Evolutionary conservation across 805 yeast species (phyloP).

Genomic region (Lachancea dasiensis): DNA sequence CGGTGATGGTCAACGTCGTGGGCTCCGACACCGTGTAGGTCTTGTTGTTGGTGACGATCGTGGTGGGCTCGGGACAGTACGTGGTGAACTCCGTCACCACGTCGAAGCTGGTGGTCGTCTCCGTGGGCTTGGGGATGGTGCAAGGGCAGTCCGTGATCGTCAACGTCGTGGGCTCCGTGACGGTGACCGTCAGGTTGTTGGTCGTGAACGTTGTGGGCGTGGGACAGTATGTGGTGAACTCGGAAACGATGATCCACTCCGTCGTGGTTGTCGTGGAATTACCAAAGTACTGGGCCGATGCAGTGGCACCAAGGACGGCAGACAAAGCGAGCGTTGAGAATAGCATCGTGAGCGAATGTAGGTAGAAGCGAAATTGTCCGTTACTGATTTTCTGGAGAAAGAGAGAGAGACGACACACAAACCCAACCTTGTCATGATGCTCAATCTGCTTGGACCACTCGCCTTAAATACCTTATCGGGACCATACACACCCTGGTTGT

Average conservation of each 20-base stretch:
- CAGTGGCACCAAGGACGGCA: conserved; percentile 3
- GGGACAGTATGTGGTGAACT: conserved; percentile 79
- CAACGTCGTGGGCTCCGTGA: conserved; percentile 72
- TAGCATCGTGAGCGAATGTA: conserved; percentile 12
- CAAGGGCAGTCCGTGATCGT: conserved; percentile 87
- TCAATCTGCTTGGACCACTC: no score
- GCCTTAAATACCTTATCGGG: no score
- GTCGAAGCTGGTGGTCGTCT: conserved; percentile 30
- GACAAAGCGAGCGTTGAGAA: conserved; percentile 8
- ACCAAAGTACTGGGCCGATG: conserved; percentile 5
- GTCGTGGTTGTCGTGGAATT: no score
- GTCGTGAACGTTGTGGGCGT: conserved; percentile 57
- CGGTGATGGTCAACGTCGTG: conserved; percentile 79
- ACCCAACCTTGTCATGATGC: no score
- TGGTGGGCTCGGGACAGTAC: conserved; percentile 76
- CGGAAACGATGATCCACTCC: no score
- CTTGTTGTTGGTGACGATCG: conserved; percentile 54
- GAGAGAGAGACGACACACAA: no score
- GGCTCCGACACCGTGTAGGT: conserved; percentile 74
- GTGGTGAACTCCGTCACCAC: conserved; percentile 71
- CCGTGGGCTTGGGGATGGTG: conserved; percentile 46
- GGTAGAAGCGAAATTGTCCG: background rate
- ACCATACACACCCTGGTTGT: no score
- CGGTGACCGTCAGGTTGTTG: conserved; percentile 66
- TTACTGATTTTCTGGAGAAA: no score